Percentiles rank a stretch among this genome's conserved stretches.
Conservation (phyloP, 805 yeast genomes). For the Starmerella etchellsii region DNA sequence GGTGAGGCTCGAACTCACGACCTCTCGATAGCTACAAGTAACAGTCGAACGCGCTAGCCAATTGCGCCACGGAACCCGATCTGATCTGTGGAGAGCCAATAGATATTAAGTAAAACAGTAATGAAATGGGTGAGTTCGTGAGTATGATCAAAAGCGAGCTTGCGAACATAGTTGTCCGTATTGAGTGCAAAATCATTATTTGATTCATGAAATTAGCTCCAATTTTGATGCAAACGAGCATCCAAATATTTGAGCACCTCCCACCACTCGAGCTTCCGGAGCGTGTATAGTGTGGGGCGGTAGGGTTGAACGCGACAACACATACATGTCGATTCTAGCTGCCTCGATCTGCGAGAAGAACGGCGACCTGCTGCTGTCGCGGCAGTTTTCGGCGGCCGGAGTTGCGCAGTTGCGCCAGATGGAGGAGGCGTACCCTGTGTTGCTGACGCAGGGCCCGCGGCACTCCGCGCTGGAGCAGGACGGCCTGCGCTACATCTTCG, state of each 20-base stretch:
- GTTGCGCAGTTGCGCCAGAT: constrained; percentile 78
- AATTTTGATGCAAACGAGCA: too few relatives aligned
- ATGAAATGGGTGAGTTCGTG: too few relatives aligned
- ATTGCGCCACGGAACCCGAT: constrained; percentile 22
- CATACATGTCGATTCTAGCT: constrained; percentile 43
- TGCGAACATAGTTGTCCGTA: too few relatives aligned
- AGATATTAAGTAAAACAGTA: too few relatives aligned
- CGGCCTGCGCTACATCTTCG: constrained; percentile 82
- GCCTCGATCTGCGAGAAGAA: constrained; percentile 89
- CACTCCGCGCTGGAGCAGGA: constrained; percentile 93
- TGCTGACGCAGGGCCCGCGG: constrained; percentile 60
- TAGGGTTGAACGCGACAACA: too few relatives aligned
- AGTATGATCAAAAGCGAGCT: too few relatives aligned
- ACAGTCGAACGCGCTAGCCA: constrained; percentile 24
- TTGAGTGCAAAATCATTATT: too few relatives aligned
- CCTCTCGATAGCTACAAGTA: constrained; percentile 19
- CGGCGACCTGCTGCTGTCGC: constrained; percentile 81
- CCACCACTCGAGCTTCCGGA: too few relatives aligned
- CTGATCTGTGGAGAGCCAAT: too few relatives aligned
- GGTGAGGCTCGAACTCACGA: constrained; percentile 24
- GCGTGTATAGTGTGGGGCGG: too few relatives aligned
- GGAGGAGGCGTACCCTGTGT: constrained; percentile 70
- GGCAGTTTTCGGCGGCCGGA: constrained; percentile 79
- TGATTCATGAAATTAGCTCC: too few relatives aligned
- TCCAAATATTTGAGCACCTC: too few relatives aligned